These are phyloP conservation scores for Neurospora sublineolata DNA, from an alignment of 495 filamentous ascomycete species.

Conservation along the genomic window DNA sequence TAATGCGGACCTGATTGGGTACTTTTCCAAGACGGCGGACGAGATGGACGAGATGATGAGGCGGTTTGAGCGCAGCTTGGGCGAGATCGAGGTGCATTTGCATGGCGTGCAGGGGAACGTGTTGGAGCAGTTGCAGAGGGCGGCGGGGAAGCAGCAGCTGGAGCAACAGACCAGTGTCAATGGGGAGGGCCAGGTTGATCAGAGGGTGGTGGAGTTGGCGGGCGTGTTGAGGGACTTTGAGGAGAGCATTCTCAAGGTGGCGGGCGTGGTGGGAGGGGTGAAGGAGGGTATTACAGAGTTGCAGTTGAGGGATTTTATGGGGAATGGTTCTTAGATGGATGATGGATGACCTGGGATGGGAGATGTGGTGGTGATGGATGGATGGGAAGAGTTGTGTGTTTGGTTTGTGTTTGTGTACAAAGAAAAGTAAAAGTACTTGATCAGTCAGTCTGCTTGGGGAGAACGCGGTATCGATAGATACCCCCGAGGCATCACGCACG, in stretches of 20 bases:
- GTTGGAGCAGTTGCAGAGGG: slow-evolving; percentile 56
- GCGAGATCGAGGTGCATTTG: slow-evolving; percentile 76
- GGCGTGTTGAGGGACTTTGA: slow-evolving; percentile 68
- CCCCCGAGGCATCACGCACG: background rate
- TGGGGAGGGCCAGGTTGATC: slow-evolving; percentile 14
- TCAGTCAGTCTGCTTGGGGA: background rate
- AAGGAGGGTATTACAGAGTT: slow-evolving; percentile 62
- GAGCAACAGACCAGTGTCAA: slow-evolving; percentile 32
- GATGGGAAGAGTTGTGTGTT: background rate
- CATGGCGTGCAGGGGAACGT: slow-evolving; percentile 60
- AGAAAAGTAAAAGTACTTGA: background rate
- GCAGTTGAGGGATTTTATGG: slow-evolving; percentile 45
- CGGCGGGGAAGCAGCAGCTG: slow-evolving; percentile 33
- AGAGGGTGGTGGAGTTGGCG: slow-evolving; percentile 41
- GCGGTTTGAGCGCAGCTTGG: slow-evolving; percentile 54
- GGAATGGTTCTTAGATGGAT: slow-evolving; percentile 10
- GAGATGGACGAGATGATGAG: slow-evolving; percentile 58
- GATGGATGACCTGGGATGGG: no score
- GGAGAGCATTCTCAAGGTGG: slow-evolving; percentile 63
- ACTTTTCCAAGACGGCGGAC: slow-evolving; percentile 61
- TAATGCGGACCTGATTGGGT: slow-evolving; percentile 57
- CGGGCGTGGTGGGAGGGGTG: slow-evolving; percentile 53
- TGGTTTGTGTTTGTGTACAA: background rate
- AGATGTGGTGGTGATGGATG: no score
- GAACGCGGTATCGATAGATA: background rate